Conservation (phyloP, 768 basidiomycete species). For the Dentipellis fragilis region DNA sequence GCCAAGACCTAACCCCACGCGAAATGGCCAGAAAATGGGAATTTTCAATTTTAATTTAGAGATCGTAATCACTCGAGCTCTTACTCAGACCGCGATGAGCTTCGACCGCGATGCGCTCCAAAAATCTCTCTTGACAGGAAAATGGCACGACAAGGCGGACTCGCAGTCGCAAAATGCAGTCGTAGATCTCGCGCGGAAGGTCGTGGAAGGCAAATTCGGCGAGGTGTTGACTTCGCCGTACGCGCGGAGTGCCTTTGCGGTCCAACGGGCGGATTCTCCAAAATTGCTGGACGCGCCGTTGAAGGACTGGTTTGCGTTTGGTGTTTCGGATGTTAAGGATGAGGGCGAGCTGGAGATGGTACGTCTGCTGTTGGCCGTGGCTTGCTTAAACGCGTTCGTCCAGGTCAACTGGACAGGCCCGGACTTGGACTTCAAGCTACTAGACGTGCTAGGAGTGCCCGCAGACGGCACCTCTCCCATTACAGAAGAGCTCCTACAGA, state of each 20-base stretch:
- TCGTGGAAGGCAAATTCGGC: constrained; percentile 51
- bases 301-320: constrained; percentile 24
- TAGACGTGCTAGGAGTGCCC: constrained; percentile 28
- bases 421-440: constrained; percentile 48
- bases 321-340: constrained; percentile 19
- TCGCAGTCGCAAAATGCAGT: constrained; percentile 24
- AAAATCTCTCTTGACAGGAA: constrained; percentile 46
- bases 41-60: background rate
- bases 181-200: constrained; percentile 39
- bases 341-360: constrained; percentile 40
- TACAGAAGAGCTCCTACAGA: constrained; percentile 44
- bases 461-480: constrained; percentile 17
- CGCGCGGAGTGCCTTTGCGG: constrained; percentile 26
- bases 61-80: background rate
- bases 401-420: constrained; percentile 98
- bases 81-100: constrained; percentile 3
- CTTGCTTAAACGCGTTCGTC: constrained; percentile 81
- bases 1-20: background rate
- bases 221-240: constrained; percentile 30
- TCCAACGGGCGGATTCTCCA: constrained; percentile 14
- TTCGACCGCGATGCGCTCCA: constrained; percentile 28
- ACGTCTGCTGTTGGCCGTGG: constrained; percentile 58
- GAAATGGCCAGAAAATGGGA: background rate
- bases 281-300: constrained; percentile 28
- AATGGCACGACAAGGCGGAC: constrained; percentile 22